Base-by-base conservation (phyloP, 192 early-diverging fungal genomes). In the Piromyces finnis region DNA sequence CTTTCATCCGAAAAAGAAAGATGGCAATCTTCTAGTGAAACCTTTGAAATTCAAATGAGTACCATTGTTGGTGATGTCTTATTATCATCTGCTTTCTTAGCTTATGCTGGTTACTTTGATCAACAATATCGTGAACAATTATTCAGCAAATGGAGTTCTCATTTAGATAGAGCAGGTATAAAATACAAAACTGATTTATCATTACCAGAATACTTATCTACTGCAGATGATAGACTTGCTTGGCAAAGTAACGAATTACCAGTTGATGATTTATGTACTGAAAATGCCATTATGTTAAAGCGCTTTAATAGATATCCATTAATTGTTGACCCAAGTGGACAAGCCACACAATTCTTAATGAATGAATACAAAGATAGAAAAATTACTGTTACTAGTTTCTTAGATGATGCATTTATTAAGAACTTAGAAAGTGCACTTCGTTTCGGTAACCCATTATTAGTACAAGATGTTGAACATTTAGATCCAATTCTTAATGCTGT, bases 401-500 rank as follows among this genome's bases (percentile, higher is more conserved):
- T 98, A 83, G 98, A 99, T 84, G 93, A 94, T 80, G 92, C 51
- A 9, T 79, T 79, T 9, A 86, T 97, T 41, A 99, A 99, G 88
- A 95, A 95, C 77, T 86, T 99, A 41, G 98, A 99, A 88, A 92
- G 93, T 87, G 97, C 97, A 32, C 87, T 99, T 79, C 93, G 98
- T 82, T 99, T 99, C 83, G 98, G 98, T 84, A 99, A 96, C 81
- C 95, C 97, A 15, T 91, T 99, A 36, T 86, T 99, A 77, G 94
- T 99, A 79, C 93, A 97, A 82, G 98, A 99, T 84, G 97, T 95
- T 28, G 98, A 99, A 86, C 91, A 96, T 83, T 84, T 98, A 14
- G 97, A 99, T 87, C 95, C 98, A 17, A 96, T 99, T 79, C 88
- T 99, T 83, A 99, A 99, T 86, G 91, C 98, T 9, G 94, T 99